These are phyloP conservation scores for Botrytis galanthina DNA, from an alignment of 2,329 filamentous ascomycete genomes.

Conservation along the genomic window DNA sequence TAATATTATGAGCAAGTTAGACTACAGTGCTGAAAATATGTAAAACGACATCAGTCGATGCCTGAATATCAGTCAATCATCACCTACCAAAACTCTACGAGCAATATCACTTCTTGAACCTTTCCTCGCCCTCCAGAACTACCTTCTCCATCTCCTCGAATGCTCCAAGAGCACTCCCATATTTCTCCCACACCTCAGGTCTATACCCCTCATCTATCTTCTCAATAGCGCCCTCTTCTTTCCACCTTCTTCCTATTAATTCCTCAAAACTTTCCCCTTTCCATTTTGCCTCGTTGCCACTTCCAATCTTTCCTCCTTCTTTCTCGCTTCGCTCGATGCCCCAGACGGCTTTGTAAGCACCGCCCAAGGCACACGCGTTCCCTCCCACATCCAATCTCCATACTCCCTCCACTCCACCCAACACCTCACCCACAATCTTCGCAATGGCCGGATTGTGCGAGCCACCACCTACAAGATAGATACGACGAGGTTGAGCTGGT, in stretches of 20 bases:
- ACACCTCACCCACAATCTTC: conserved; percentile 77
- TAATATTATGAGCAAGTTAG: too few relatives aligned
- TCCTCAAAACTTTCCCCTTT: conserved; percentile 81
- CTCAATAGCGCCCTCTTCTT: conserved; percentile 77
- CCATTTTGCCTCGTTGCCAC: conserved; percentile 7
- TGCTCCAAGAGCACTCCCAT: conserved; percentile 71
- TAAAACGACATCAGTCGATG: not conserved
- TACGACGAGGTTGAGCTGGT: conserved; percentile 79
- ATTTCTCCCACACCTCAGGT: conserved; percentile 69
- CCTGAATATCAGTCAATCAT: too few relatives aligned
- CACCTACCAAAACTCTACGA: not conserved
- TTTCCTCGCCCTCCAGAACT: conserved; percentile 52
- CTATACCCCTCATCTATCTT: conserved; percentile 81
- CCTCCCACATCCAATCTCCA: conserved; percentile 92
- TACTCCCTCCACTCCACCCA: conserved; percentile 85
- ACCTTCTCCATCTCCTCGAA: conserved; percentile 73
- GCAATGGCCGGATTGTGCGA: conserved; percentile 88
- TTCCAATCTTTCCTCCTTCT: not conserved
- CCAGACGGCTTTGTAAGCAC: conserved; percentile 96
- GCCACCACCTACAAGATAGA: conserved; percentile 94
- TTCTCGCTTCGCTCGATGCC: conserved; percentile 62
- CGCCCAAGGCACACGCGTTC: conserved; percentile 90
- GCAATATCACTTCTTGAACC: conserved; percentile 14
- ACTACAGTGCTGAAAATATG: not conserved
- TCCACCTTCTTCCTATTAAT: conserved; percentile 80